Base-by-base conservation (phyloP, 140 eudicot genomes). In the Cichorium intybus region DNA sequence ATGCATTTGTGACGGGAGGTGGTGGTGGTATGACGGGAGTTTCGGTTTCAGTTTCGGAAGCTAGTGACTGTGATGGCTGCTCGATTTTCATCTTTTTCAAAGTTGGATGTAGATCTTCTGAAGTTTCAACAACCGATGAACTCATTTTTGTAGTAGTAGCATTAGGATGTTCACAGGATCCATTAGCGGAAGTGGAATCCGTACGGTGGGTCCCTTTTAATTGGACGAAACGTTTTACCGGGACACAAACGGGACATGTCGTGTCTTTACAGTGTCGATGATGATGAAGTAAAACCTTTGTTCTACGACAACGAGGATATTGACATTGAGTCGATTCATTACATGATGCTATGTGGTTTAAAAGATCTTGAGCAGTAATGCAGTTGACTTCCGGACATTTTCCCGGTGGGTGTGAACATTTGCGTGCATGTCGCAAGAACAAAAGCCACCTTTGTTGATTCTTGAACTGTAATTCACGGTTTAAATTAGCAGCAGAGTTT, bases 361-460 rank as follows among this genome's bases (percentile, higher is more conserved):
- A 70, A 49, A 94, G 69, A 58, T 89, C 60, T 78, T 94, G 97
- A 66, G 70, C 95, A 28, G 31, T 66, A n/a, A 80, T 71, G 81
- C 97, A 94, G 49, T 78, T 24, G 47, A 74, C 35, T 56, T 78
- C 87, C 18, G 79, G 81, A 68, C 97, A 94, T 72, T 85, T 84
- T 60, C 96, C 96, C 59, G 80, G 84, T 57, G 89, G 85, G 43
- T 81, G 80, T 31, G 31, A 72, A 64, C 99, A 94, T 10, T 72
- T 66, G 53, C 96, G 89, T 20, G 99, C 99, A 89, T 94, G 99
- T 24, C 79, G 58, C 77, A 94, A 63, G 73, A 89, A 86, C 68
- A 94, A 73, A 15, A 94, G 66, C 99, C 97, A 94, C 70, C 81
- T 84, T 69, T 64, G 79, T 83, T 89, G 95, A 57, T 82, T 72